A percentile compares a stretch with the other conserved stretches of the same genome.
Conservation (phyloP, 495 filamentous ascomycete genomes). For the Xylaria curta region DNA sequence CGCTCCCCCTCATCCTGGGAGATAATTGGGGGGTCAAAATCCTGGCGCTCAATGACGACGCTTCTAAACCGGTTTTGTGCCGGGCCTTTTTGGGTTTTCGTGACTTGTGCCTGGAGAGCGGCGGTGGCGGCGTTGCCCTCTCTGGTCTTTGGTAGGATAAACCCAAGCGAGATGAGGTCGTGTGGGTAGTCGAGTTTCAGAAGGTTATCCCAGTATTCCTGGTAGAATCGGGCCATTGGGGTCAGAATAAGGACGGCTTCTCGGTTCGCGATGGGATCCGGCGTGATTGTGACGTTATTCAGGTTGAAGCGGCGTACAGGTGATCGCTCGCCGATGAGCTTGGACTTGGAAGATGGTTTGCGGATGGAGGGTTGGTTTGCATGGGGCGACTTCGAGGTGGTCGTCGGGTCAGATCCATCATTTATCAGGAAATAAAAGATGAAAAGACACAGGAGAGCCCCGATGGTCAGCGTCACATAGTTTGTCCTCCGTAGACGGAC, state of each 20-base stretch:
- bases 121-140: constrained; percentile 85
- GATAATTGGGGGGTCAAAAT: constrained; percentile 82
- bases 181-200: constrained; percentile 84
- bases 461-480: constrained; percentile 57
- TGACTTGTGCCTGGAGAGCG: constrained; percentile 82
- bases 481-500: constrained; percentile 63
- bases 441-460: constrained; percentile 57
- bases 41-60: constrained; percentile 92
- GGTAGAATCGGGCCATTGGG: constrained; percentile 90
- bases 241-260: constrained; percentile 93
- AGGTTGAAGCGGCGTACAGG: constrained; percentile 95
- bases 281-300: constrained; percentile 86
- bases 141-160: constrained; percentile 90
- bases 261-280: constrained; percentile 72
- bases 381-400: constrained; percentile 55
- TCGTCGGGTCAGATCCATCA: constrained; percentile 33
- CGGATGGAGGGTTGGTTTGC: constrained; percentile 77
- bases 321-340: constrained; percentile 65
- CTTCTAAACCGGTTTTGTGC: constrained; percentile 85
- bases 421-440: constrained; percentile 57
- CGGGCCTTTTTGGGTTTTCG: constrained; percentile 79
- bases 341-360: constrained; percentile 75
- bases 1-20: constrained; percentile 88
- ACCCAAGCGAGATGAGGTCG: constrained; percentile 92
- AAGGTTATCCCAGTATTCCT: constrained; percentile 95